A percentile compares a stretch with the other conserved stretches of the same genome.
Conservation (phyloP, 2,329 filamentous ascomycete species). For the Arthrobotrys megalospora region DNA sequence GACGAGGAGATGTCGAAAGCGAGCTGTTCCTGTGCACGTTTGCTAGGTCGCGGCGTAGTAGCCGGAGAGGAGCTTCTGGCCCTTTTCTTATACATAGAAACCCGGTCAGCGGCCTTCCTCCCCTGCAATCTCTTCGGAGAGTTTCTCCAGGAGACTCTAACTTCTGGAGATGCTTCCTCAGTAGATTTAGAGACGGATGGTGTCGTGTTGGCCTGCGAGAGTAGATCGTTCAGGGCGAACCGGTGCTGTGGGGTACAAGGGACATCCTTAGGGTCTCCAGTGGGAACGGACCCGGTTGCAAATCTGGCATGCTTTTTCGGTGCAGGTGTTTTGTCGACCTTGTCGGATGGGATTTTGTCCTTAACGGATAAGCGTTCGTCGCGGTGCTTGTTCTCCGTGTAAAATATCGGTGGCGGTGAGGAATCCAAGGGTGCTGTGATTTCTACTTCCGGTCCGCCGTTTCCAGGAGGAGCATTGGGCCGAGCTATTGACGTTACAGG, state of each 20-base stretch:
- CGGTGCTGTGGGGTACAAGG: constrained; percentile 58
- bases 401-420: constrained; percentile 21
- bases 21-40: constrained; percentile 73
- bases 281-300: not conserved
- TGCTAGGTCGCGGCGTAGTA: constrained; percentile 75
- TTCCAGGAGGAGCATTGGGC: constrained; percentile 7
- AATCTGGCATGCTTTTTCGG: constrained; percentile 19
- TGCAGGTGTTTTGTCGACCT: constrained; percentile 19
- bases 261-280: constrained; percentile 36
- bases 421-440: constrained; percentile 36
- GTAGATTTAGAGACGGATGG: constrained; percentile 40
- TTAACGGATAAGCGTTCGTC: not conserved
- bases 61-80: constrained; percentile 81
- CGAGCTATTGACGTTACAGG: not conserved
- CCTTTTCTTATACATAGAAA: constrained; percentile 71
- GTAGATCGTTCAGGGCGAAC: constrained; percentile 51
- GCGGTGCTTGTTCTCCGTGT: constrained; percentile 26
- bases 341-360: constrained; percentile 3
- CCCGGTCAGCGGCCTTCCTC: constrained; percentile 68
- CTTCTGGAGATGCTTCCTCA: constrained; percentile 72
- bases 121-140: constrained; percentile 58
- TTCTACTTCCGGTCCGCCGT: constrained; percentile 14
- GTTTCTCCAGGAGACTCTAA: constrained; percentile 75
- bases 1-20: constrained; percentile 71
- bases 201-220: constrained; percentile 51